These are phyloP conservation scores for Peronosclerospora sorghi DNA, from an alignment of 352 stramenopile genomes.

Conservation along the genomic window DNA sequence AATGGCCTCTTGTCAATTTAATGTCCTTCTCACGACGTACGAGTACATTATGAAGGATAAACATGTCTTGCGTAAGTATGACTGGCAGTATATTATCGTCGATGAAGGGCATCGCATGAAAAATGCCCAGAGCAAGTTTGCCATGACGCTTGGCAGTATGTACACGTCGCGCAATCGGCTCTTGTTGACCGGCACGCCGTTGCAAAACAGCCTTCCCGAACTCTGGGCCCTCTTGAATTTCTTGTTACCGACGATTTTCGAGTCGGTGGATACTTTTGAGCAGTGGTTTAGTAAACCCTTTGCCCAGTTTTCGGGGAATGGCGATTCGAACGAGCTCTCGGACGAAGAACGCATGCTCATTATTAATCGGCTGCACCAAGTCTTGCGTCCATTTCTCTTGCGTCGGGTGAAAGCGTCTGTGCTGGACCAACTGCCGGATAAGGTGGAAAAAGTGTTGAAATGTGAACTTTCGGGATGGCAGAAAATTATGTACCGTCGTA, in stretches of 20 bases:
- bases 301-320: conserved; percentile 62
- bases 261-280: conserved; percentile 84
- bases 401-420: conserved; percentile 81
- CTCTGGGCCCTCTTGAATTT: conserved; percentile 90
- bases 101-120: conserved; percentile 92
- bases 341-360: conserved; percentile 86
- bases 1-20: conserved; percentile 83
- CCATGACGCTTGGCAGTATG: conserved; percentile 72
- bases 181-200: conserved; percentile 96
- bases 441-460: conserved; percentile 81
- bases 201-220: conserved; percentile 96
- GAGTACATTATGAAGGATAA: conserved; percentile 91
- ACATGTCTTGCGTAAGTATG: conserved; percentile 78
- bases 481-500: conserved; percentile 83
- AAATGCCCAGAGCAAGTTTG: conserved; percentile 86
- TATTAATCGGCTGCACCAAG: conserved; percentile 79
- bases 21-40: conserved; percentile 91
- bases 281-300: conserved; percentile 87
- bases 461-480: conserved; percentile 82
- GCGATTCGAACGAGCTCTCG: conserved; percentile 71
- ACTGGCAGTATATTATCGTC: conserved; percentile 91
- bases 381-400: conserved; percentile 76
- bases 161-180: conserved; percentile 85
- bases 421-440: conserved; percentile 77
- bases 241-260: conserved; percentile 86